Evolutionary conservation across 1,284 basidiomycete genomes (phyloP).

Genomic region (Trichosporon coremiiforme): DNA sequence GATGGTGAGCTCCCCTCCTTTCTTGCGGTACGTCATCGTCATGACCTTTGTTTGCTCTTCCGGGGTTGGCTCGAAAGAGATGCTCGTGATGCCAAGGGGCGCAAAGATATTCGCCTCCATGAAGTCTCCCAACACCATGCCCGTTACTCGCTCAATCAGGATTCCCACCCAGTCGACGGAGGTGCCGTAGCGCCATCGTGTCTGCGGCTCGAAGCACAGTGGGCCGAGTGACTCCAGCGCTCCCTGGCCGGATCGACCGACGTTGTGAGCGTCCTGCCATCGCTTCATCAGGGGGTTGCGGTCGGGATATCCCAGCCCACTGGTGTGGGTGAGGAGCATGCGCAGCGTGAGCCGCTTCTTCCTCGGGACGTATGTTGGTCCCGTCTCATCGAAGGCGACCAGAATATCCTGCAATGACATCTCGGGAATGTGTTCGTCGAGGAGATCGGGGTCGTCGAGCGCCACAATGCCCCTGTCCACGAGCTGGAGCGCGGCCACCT

Average conservation of each 20-base stretch:
- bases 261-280: conserved; percentile 18
- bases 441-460: conserved; percentile 38
- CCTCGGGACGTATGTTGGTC: conserved; percentile 34
- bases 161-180: conserved; percentile 32
- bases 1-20: neutral
- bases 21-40: conserved; percentile 22
- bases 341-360: conserved; percentile 43
- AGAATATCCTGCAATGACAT: conserved; percentile 40
- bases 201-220: conserved; percentile 33
- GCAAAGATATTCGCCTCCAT: conserved; percentile 45
- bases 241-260: conserved; percentile 7
- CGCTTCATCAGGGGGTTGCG: conserved; percentile 17
- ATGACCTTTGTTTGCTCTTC: conserved; percentile 30
- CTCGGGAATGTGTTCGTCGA: conserved; percentile 44
- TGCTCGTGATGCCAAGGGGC: conserved; percentile 40
- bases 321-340: conserved; percentile 45
- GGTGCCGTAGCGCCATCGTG: conserved; percentile 28
- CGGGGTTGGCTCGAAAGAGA: conserved; percentile 41
- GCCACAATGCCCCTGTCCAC: conserved; percentile 41
- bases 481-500: conserved; percentile 45
- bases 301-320: conserved; percentile 25
- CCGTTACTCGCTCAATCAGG: conserved; percentile 29
- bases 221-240: conserved; percentile 27
- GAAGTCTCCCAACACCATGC: conserved; percentile 25
- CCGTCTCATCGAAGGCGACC: conserved; percentile 38